These are phyloP conservation scores for Penicillium sp. DNA, from an alignment of 2,329 filamentous ascomycete genomes.

Conservation along the genomic window DNA sequence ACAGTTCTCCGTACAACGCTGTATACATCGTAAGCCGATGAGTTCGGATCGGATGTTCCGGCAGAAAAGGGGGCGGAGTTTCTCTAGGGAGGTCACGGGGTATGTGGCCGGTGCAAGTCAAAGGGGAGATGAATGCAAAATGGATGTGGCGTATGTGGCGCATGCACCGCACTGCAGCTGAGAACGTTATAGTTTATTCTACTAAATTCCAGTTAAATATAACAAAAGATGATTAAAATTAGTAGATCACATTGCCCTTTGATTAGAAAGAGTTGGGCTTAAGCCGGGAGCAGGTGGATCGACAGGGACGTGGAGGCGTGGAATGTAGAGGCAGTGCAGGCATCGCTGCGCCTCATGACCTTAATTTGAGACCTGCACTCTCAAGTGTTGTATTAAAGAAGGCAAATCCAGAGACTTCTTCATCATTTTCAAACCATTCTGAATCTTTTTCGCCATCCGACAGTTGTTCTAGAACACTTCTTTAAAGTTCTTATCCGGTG, in stretches of 20 bases:
- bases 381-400: neutral
- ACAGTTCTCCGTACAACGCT: neutral
- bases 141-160: conserved; percentile 8
- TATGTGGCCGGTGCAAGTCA: conserved; percentile 1
- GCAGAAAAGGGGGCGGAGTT: conserved; percentile 5
- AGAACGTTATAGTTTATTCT: neutral
- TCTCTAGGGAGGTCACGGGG: neutral
- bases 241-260: neutral
- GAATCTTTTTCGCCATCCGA: neutral
- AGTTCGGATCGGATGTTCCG: neutral
- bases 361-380: neutral
- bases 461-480: conserved; percentile 1
- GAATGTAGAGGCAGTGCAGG: conserved; percentile 9
- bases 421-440: neutral
- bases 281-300: conserved; percentile 10
- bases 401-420: neutral
- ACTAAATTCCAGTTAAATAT: neutral
- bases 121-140: too few relatives aligned
- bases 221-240: neutral
- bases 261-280: neutral
- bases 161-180: neutral
- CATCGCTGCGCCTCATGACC: conserved; percentile 1
- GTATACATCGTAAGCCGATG: neutral
- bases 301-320: conserved; percentile 9
- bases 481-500: conserved; percentile 14